Evolutionary conservation across 305 asterid genomes (phyloP), one percentile per base, ranked within the genome.

Genomic region (Plantago lanceolata): DNA sequence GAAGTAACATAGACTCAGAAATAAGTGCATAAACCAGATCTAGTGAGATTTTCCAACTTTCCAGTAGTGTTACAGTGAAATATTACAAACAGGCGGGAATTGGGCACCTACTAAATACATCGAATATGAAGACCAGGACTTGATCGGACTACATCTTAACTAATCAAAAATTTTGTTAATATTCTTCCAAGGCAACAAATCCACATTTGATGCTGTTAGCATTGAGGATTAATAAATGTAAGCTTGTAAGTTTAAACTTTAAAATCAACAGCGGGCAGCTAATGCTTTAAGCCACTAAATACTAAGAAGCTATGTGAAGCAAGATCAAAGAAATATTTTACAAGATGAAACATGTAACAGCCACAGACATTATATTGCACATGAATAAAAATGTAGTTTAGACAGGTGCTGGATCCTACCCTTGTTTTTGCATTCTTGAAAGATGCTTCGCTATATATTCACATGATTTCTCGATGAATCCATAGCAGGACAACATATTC

Each of bases 351-450:
- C 52, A 55, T 11, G 9, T 15, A 40, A 37, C 2, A 47, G 16
- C 55, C 61, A 58, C 59, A 54, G 48, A 9, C 26, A 19, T 26
- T 44, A 60, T 19, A 53, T 48, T 21, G 43, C 28, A 4, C 48
- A 29, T 57, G 35, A 69, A 61, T 66, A 28, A 31, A 62, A 53
- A 66, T 44, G 64, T 13, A 54, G 49, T 50, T 18, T 17, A 70
- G 61, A 64, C 72, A 73, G 35, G 69, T 63, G 66, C 19, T 49
- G 48, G 66, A 47, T 64, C 79, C 54, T 85, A 93, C 99, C 91
- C 83, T 65, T 77, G 89, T 78, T 89, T 93, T 75, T 89, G 96
- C 94, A 93, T 84, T 73, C 73, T 79, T 29, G 96, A 74, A 68
- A 87, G 94, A 70, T 85, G 95, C 78, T 82, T 82, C 63, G 68